Evolutionary conservation across 305 asterid species (phyloP), one percentile per base, ranked within the genome.

Genomic region (Ajuga reptans): DNA sequence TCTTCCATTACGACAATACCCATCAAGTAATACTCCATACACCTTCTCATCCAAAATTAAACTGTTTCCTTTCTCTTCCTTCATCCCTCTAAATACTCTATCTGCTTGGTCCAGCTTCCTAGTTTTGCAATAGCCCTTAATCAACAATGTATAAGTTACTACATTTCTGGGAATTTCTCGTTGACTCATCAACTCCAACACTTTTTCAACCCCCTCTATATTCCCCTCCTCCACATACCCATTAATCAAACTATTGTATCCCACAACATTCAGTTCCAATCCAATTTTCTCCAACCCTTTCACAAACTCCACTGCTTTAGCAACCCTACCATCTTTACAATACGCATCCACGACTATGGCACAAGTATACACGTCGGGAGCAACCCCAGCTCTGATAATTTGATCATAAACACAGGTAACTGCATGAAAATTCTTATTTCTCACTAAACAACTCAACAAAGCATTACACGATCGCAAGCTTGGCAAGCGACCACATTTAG

Each of bases 381-480:
- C 66, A 72, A 90, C 53, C 59, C 97, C 96, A 57, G 83, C 64
- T 75, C 89, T 75, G 5, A 83, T 58, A 78, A 90, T 88, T 80
- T 90, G 95, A 58, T 86, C 85, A 77, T 88, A 90, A 24, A 86
- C 88, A 84, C 85, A 85, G 53, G 34, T 45, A 57, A 65, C 94
- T 0, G 75, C 41, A 53, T 79, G 78, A 80, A 78, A 79, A 9
- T 86, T 90, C 65, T 79, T 74, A 33, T 5, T 59, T 68, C 77
- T 85, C 70, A 90, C 88, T 56, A 90, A 84, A 74, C 74, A 59
- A 83, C 89, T 84, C 86, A 92, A 83, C 86, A 92, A 79, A 54
- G 79, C 81, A 78, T 92, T 92, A 74, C 97, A 93, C 45, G 92
- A 86, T 2, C 84, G 86, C 89, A 85, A 51, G 72, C 91, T 87